Percentiles rank a stretch among this genome's conserved stretches.
Evolutionary conservation across 176 grass and related monocot species (phyloP).

Genomic region (Cenchrus purpureus): DNA sequence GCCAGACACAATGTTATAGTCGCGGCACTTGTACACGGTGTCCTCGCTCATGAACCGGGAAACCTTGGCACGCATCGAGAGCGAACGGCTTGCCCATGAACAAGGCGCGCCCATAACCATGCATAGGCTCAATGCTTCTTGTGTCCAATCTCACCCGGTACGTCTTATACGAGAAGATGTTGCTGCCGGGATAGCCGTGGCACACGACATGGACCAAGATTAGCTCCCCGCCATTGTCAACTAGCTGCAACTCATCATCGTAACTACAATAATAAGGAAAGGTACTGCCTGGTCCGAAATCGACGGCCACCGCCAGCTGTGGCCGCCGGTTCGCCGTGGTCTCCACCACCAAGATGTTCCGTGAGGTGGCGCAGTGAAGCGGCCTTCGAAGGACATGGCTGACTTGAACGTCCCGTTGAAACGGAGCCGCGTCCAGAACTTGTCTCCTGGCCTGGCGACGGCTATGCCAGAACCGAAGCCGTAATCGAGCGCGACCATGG

Average conservation of each 20-base stretch:
- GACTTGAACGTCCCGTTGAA: neutral
- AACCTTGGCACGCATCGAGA: neutral
- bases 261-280: neutral
- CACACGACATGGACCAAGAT: neutral
- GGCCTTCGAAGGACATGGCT: neutral
- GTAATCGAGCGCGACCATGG: neutral
- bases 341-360: neutral
- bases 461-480: neutral
- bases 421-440: neutral
- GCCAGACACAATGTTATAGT: no score
- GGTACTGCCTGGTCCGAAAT: neutral
- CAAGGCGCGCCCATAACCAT: neutral
- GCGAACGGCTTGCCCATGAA: neutral
- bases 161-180: neutral
- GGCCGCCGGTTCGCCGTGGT: neutral
- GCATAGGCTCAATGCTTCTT: neutral
- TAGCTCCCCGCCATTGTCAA: neutral
- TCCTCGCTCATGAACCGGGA: neutral
- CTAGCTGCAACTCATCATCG: neutral
- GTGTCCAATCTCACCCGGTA: neutral
- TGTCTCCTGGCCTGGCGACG: slow-evolving; percentile 15
- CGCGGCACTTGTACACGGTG: neutral
- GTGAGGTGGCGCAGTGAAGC: neutral
- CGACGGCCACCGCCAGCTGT: neutral
- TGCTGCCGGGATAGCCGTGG: no score